phyloP scores from a whole-genome alignment of 2,329 filamentous ascomycete species.

The Trichophyton rubrum region DNA sequence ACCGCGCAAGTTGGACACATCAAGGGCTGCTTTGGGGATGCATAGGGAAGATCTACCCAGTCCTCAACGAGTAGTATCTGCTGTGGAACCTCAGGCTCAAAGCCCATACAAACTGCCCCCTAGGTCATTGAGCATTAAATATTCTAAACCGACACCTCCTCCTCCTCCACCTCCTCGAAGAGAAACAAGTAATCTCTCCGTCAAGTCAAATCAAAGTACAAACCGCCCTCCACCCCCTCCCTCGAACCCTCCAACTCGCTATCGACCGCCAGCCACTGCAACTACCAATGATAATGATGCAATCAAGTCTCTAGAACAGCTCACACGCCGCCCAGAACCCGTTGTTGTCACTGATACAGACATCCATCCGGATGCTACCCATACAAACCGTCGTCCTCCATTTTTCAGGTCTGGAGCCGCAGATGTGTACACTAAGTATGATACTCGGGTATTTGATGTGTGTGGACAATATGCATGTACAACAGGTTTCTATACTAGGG shows the following conservation, averaged over 20 bases:
- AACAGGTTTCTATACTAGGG: constrained; percentile 71
- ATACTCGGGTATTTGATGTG: constrained; percentile 73
- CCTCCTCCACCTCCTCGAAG: constrained; percentile 20
- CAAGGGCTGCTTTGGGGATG: not conserved
- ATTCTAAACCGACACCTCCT: constrained; percentile 17
- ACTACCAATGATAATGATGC: not conserved
- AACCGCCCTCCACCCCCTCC: not conserved
- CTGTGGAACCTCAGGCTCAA: not conserved
- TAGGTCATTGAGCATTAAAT: not conserved
- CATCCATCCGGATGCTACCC: constrained; percentile 73
- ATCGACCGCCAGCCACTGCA: not conserved
- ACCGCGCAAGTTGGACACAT: not conserved
- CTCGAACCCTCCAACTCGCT: not conserved
- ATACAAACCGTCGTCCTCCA: constrained; percentile 73
- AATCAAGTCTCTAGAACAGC: not conserved
- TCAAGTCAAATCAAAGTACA: constrained; percentile 13
- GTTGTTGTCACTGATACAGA: constrained; percentile 31
- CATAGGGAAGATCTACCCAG: not conserved
- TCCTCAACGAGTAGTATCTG: not conserved
- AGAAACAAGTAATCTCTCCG: constrained; percentile 18
- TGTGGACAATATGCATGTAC: constrained; percentile 82
- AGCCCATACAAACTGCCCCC: not conserved
- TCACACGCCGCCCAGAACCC: constrained; percentile 30
- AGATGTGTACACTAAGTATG: constrained; percentile 74
- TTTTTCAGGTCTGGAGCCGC: constrained; percentile 57